Percentiles rank a stretch among this genome's conserved stretches.
These are phyloP conservation scores for Tephrocybe rancida DNA, from an alignment of 768 basidiomycete genomes.

Conservation along the genomic window DNA sequence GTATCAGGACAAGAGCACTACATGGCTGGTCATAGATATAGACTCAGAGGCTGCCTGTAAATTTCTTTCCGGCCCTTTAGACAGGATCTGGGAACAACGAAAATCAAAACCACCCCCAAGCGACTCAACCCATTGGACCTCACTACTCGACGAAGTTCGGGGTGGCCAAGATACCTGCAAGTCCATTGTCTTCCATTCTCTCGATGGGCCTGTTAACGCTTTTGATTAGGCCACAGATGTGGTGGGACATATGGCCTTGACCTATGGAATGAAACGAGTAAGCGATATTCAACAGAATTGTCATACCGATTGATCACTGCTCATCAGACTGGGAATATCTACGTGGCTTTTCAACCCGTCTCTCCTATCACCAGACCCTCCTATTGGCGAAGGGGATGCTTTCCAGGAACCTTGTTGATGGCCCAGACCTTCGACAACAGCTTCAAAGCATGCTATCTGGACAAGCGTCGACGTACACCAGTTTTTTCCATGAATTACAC, in stretches of 20 bases:
- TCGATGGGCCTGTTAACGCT: background rate
- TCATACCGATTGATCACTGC: background rate
- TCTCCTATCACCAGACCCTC: background rate
- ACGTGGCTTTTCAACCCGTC: conserved; percentile 4
- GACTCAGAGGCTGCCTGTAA: background rate
- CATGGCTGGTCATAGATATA: background rate
- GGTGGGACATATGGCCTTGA: conserved; percentile 12
- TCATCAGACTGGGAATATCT: conserved; percentile 20
- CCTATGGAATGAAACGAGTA: conserved; percentile 21
- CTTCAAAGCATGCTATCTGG: background rate
- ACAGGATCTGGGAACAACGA: conserved; percentile 19
- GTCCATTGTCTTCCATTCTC: background rate
- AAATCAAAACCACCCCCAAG: conserved; percentile 19
- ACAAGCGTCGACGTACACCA: conserved; percentile 1
- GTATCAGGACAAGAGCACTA: conserved; percentile 1
- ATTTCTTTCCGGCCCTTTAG: conserved; percentile 19
- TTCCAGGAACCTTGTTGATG: background rate
- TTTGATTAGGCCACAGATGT: conserved; percentile 19
- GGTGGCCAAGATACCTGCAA: conserved; percentile 17
- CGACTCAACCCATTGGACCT: conserved; percentile 18
- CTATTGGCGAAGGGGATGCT: conserved; percentile 13
- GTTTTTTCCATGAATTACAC: conserved; percentile 17
- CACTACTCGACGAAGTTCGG: conserved; percentile 16
- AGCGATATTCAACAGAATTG: background rate
- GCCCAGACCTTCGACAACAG: background rate